phyloP scores from a whole-genome alignment of 495 filamentous ascomycete species.

The Lasiosphaeria hispida region DNA sequence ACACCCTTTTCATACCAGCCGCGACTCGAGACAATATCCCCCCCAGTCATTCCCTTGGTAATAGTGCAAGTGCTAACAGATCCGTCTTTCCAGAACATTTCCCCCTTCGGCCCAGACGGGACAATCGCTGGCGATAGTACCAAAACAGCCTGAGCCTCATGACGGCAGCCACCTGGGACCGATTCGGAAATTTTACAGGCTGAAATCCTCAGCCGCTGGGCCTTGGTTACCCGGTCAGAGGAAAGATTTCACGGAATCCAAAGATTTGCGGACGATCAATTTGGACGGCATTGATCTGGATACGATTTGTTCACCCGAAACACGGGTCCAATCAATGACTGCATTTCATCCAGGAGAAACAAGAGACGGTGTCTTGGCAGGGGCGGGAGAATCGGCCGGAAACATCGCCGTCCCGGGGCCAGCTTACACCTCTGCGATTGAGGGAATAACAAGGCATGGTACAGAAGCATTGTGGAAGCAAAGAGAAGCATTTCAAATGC shows the following conservation, averaged over 20 bases:
- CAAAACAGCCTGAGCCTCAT: slow-evolving; percentile 14
- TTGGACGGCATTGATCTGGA: background rate
- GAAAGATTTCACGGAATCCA: background rate
- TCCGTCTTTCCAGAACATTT: slow-evolving; percentile 11
- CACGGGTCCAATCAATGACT: slow-evolving; percentile 4
- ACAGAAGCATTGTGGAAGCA: too few species aligned
- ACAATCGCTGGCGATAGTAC: background rate
- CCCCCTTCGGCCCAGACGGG: background rate
- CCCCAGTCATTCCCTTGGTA: too few species aligned
- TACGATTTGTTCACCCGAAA: slow-evolving; percentile 3
- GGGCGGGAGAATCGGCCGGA: background rate
- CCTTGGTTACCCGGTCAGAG: background rate
- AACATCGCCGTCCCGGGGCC: too few species aligned
- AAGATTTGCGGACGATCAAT: slow-evolving; percentile 1
- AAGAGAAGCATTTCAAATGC: too few species aligned
- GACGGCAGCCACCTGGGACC: background rate
- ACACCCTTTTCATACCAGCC: too few species aligned
- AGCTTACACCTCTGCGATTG: too few species aligned
- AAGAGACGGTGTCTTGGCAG: background rate
- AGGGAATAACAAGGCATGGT: too few species aligned
- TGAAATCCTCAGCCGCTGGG: background rate
- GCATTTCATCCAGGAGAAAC: background rate
- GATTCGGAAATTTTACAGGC: slow-evolving; percentile 4
- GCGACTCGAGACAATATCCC: too few species aligned
- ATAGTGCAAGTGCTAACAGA: background rate